These are phyloP conservation scores for Achaetomiella virescens DNA, from an alignment of 495 filamentous ascomycete species.

Conservation along the genomic window DNA sequence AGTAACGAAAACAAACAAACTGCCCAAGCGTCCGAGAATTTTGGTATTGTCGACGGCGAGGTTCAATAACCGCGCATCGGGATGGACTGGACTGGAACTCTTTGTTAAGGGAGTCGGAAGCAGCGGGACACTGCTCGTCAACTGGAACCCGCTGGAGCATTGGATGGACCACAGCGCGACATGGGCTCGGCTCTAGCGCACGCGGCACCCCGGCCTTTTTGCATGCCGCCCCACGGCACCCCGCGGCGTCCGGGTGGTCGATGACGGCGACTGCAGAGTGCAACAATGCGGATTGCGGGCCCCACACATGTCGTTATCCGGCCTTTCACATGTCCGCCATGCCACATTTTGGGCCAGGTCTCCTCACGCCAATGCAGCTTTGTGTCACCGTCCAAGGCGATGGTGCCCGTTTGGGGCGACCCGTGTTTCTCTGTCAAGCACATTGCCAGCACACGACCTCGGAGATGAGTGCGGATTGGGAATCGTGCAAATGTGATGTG, in stretches of 20 bases:
- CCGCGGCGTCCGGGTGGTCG: not conserved
- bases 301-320: constrained; percentile 7
- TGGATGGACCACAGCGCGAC: not conserved
- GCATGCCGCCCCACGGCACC: not conserved
- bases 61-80: too few species aligned
- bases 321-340: constrained; percentile 19
- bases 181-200: not conserved
- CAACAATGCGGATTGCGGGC: not conserved
- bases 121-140: constrained; percentile 1
- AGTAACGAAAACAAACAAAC: not conserved
- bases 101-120: not conserved
- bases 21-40: not conserved
- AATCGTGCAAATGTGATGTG: not conserved
- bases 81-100: too few species aligned
- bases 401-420: too few species aligned
- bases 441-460: not conserved
- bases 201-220: constrained; percentile 2
- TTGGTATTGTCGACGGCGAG: not conserved
- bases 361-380: not conserved
- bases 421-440: not conserved
- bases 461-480: constrained; percentile 2
- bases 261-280: not conserved
- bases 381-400: not conserved
- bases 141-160: not conserved
- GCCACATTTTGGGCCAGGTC: not conserved